Evolutionary conservation across 2,329 filamentous ascomycete genomes (phyloP), one percentile per base, ranked within the genome.

Genomic region (Cryphonectria carpinicola): DNA sequence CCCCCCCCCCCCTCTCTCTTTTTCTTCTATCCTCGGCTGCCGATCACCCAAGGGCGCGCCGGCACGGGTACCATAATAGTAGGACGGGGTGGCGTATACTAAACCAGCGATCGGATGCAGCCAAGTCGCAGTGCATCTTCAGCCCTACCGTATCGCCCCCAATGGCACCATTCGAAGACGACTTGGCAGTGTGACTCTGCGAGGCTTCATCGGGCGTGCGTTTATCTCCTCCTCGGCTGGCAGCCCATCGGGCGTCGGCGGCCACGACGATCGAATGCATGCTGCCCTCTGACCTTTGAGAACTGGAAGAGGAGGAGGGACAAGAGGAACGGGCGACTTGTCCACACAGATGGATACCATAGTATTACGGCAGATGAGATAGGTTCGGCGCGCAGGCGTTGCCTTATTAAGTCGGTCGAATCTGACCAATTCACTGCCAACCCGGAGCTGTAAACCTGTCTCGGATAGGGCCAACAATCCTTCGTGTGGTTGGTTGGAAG

Each of bases 101-200:
- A 49, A n/a, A 49, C 22, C 7, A 49, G 49, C 19, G 22, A 35
- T 46, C 22, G 22, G 56, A 60, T 65, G 49, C 41, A 62, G 28
- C 25, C 58, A 35, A 64, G 60, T 43, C 61, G 11, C 19, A 35
- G 22, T 69, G 68, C 41, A 66, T 25, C 52, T 69, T 61, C 68
- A 69, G 39, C 62, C 37, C 52, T 69, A 69, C 67, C 52, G 52
- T 62, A 52, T 35, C 52, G 68, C 68, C 62, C 68, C 68, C 63
- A 69, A 60, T 60, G 49, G 54, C 32, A 63, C 37, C 52, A 17
- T 61, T 61, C 49, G 19, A n/a, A n/a, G 39, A 56, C 52, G 68
- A 25, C 32, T 46, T 41, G 10, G 14, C 11, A n/a, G 61, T n/a
- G 37, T 17, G 37, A 43, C 37, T n/a, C 46, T n/a, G 46, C 19